These are phyloP conservation scores for Verticillium tricorpus DNA, from an alignment of 2,329 filamentous ascomycete species.

Conservation along the genomic window DNA sequence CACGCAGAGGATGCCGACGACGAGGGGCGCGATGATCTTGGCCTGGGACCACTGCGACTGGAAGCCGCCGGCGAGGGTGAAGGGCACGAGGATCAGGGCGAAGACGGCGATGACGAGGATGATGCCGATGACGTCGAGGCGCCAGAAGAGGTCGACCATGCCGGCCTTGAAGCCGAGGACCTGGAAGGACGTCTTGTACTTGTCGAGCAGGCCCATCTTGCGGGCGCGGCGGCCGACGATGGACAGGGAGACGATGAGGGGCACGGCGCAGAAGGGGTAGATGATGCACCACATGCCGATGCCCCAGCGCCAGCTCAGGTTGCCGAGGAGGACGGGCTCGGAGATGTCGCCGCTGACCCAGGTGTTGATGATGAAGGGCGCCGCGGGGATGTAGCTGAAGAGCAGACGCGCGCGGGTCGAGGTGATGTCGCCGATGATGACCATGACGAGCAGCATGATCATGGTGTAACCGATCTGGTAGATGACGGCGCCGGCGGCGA, in stretches of 20 bases:
- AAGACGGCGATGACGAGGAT: constrained; percentile 42
- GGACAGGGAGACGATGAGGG: constrained; percentile 48
- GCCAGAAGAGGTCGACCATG: constrained; percentile 38
- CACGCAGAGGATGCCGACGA: constrained; percentile 40
- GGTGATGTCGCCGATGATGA: constrained; percentile 60
- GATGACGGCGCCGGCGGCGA: constrained; percentile 53
- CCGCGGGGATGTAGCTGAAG: constrained; percentile 59
- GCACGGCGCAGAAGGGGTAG: constrained; percentile 45
- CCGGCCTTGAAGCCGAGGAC: constrained; percentile 26
- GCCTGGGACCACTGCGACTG: constrained; percentile 30
- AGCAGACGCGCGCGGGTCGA: constrained; percentile 58
- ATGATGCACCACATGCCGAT: constrained; percentile 63
- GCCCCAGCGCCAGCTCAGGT: constrained; percentile 56
- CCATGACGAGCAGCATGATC: constrained; percentile 57
- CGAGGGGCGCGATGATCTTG: constrained; percentile 38
- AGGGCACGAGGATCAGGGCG: constrained; percentile 38
- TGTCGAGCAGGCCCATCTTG: constrained; percentile 39
- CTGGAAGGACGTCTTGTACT: constrained; percentile 27
- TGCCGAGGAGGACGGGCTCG: constrained; percentile 34
- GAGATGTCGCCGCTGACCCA: constrained; percentile 59
- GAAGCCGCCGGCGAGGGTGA: constrained; percentile 41
- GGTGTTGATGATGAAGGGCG: constrained; percentile 59
- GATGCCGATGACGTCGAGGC: constrained; percentile 39
- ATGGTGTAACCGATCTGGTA: constrained; percentile 62
- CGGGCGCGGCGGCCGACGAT: constrained; percentile 48